Conservation (phyloP, 2,329 filamentous ascomycete species). For the Graphium sp. region DNA sequence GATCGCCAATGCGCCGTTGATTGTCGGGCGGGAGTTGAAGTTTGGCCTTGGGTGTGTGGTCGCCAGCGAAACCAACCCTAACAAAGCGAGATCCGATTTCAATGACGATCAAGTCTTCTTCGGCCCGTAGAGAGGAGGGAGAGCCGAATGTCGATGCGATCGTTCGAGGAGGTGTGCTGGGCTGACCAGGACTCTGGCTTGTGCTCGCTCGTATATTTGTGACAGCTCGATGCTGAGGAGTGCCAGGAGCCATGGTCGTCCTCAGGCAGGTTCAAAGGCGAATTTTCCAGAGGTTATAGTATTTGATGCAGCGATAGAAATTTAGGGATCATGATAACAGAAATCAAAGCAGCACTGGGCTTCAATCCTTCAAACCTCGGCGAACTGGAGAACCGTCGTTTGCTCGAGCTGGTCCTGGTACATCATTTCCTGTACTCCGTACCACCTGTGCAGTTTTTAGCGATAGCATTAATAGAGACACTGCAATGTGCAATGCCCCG, state of each 20-base stretch:
- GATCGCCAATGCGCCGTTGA: slow-evolving; percentile 66
- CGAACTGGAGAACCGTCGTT: too few species aligned
- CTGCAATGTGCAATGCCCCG: too few species aligned
- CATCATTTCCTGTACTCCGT: too few species aligned
- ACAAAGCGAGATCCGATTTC: slow-evolving; percentile 70
- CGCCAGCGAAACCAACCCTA: slow-evolving; percentile 73
- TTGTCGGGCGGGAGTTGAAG: slow-evolving; percentile 60
- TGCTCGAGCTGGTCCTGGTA: too few species aligned
- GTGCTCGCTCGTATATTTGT: slow-evolving; percentile 34
- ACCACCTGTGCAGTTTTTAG: too few species aligned
- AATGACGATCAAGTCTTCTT: slow-evolving; percentile 73
- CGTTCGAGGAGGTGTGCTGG: slow-evolving; percentile 38
- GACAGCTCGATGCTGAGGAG: slow-evolving; percentile 14
- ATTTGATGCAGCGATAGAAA: too few species aligned
- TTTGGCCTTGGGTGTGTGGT: slow-evolving; percentile 55
- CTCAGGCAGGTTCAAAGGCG: too few species aligned
- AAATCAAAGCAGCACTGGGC: too few species aligned
- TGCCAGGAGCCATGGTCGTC: background rate
- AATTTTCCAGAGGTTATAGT: too few species aligned
- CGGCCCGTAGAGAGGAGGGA: slow-evolving; percentile 45
- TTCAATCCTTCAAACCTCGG: too few species aligned
- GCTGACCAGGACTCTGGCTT: slow-evolving; percentile 18
- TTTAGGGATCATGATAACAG: too few species aligned
- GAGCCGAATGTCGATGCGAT: slow-evolving; percentile 39
- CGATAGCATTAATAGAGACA: too few species aligned